These are phyloP conservation scores for Tulasnella sp. DNA, from an alignment of 768 basidiomycete species.

Conservation along the genomic window DNA sequence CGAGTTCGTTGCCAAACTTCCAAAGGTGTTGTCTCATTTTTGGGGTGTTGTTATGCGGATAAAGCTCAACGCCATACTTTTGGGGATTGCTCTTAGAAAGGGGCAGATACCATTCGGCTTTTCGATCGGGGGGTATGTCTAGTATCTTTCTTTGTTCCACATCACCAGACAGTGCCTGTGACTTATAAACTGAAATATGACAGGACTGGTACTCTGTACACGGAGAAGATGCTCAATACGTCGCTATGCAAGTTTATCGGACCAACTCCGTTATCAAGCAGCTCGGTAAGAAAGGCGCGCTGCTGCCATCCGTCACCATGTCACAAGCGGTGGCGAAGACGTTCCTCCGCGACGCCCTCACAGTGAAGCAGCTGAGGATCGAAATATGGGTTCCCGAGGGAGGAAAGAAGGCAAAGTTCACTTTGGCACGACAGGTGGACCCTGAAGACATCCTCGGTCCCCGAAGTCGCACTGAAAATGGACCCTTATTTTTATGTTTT, in stretches of 20 bases:
- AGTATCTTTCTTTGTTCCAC: background rate
- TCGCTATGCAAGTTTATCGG: conserved; percentile 70
- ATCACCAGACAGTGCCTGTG: background rate
- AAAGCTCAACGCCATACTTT: background rate
- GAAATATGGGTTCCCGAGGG: conserved; percentile 83
- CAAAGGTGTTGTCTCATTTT: conserved; percentile 23
- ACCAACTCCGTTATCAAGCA: conserved; percentile 92
- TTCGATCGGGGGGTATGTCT: conserved; percentile 51
- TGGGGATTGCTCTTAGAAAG: conserved; percentile 23
- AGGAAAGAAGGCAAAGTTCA: conserved; percentile 69
- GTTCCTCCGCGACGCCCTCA: conserved; percentile 81
- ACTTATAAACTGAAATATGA: background rate
- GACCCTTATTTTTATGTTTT: conserved; percentile 14
- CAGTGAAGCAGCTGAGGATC: conserved; percentile 76
- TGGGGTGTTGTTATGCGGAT: background rate
- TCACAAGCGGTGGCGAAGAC: conserved; percentile 64
- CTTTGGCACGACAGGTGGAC: conserved; percentile 66
- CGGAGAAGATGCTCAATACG: conserved; percentile 76
- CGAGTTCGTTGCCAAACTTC: conserved; percentile 30
- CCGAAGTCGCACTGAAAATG: conserved; percentile 1
- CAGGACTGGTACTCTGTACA: conserved; percentile 78
- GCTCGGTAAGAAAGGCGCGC: conserved; percentile 44
- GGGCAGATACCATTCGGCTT: conserved; percentile 66
- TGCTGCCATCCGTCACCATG: conserved; percentile 66
- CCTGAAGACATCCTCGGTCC: background rate